phyloP scores from a whole-genome alignment of 169 alveolate species.

The Plasmodium blacklocki region DNA sequence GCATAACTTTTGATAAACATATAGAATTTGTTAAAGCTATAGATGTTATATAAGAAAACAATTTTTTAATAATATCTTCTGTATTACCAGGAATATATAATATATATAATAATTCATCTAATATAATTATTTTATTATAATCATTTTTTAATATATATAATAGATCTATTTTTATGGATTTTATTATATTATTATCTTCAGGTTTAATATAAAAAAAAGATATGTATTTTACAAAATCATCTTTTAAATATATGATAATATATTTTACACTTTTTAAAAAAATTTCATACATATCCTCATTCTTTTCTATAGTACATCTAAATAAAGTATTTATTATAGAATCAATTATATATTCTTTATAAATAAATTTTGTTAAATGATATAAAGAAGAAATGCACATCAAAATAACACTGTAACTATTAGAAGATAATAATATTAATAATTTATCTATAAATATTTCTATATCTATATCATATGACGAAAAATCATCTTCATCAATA shows the following conservation, averaged over 20 bases:
- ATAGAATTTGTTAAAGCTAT: constrained; percentile 19
- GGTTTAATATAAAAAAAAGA: constrained; percentile 29
- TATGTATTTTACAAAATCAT: constrained; percentile 15
- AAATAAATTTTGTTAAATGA: constrained; percentile 33
- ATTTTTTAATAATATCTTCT: constrained; percentile 24
- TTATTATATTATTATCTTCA: constrained; percentile 17
- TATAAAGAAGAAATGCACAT: constrained; percentile 21
- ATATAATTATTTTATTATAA: constrained; percentile 7
- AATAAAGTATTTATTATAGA: constrained; percentile 26
- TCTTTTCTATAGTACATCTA: constrained; percentile 23
- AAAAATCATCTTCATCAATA: constrained; percentile 1
- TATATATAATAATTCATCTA: constrained; percentile 29
- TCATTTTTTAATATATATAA: constrained; percentile 5
- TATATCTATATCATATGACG: constrained; percentile 7
- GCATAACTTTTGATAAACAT: constrained; percentile 27
- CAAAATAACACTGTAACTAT: constrained; percentile 28
- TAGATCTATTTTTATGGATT: constrained; percentile 25
- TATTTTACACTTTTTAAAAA: constrained; percentile 42
- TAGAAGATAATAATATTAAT: constrained; percentile 8
- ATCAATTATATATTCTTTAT: constrained; percentile 15
- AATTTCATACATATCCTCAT: constrained; percentile 35
- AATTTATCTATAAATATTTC: constrained; percentile 47
- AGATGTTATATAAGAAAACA: constrained; percentile 17
- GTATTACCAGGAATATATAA: constrained; percentile 22
- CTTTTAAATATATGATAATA: constrained; percentile 9